A percentile compares a stretch with the other conserved stretches of the same genome.
These are phyloP conservation scores for Trichoderma aggressivum DNA, from an alignment of 2,329 filamentous ascomycete species.

Conservation along the genomic window DNA sequence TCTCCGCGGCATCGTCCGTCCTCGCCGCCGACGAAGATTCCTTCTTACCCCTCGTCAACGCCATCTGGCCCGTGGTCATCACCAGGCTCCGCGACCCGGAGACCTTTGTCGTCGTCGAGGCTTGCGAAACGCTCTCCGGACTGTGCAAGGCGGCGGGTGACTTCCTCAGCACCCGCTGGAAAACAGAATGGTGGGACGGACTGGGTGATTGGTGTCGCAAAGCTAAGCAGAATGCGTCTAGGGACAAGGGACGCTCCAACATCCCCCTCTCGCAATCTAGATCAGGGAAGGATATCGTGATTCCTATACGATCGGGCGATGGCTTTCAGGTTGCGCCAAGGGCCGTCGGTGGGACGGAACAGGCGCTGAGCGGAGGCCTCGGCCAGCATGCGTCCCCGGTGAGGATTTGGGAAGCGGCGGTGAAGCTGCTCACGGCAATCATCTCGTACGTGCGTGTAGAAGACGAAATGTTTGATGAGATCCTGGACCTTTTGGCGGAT, in stretches of 20 bases:
- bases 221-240: conserved; percentile 39
- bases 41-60: conserved; percentile 86
- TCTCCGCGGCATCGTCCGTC: conserved; percentile 67
- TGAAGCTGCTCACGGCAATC: conserved; percentile 58
- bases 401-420: conserved; percentile 62
- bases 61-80: conserved; percentile 80
- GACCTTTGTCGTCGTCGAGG: conserved; percentile 64
- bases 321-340: conserved; percentile 22
- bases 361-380: conserved; percentile 37
- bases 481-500: conserved; percentile 59
- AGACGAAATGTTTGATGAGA: conserved; percentile 68
- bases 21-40: conserved; percentile 74
- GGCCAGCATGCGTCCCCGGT: conserved; percentile 59
- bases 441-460: conserved; percentile 61
- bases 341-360: conserved; percentile 11
- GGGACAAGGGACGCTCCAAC: conserved; percentile 17
- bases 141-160: conserved; percentile 73
- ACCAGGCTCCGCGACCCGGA: conserved; percentile 65
- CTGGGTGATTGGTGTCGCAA: conserved; percentile 49
- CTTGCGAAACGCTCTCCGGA: conserved; percentile 63
- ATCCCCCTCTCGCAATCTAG: neutral
- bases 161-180: conserved; percentile 74
- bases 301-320: conserved; percentile 31
- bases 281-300: conserved; percentile 27
- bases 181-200: conserved; percentile 65